Percentiles rank a stretch among this genome's conserved stretches.
Conservation (phyloP, 139 green algal species). For the Micractinium conductrix region DNA sequence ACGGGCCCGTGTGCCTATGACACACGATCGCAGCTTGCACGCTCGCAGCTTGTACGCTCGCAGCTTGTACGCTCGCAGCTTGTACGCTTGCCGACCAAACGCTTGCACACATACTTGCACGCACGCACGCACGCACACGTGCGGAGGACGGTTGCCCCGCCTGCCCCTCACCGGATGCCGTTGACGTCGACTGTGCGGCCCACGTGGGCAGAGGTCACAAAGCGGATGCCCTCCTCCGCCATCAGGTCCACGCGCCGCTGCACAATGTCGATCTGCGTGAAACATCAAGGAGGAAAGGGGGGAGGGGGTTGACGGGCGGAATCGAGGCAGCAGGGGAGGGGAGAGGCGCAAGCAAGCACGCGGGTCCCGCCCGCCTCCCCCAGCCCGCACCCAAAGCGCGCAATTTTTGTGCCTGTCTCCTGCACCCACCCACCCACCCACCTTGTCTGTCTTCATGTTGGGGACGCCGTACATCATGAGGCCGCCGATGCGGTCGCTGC, state of each 20-base stretch:
- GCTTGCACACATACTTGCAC: too few relatives aligned
- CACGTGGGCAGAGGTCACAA: slow-evolving; percentile 83
- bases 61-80: too few relatives aligned
- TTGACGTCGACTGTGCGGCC: slow-evolving; percentile 67
- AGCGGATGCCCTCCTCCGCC: slow-evolving; percentile 87
- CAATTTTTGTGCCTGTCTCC: not conserved
- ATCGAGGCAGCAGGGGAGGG: not conserved
- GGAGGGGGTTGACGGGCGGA: not conserved
- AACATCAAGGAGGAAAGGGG: not conserved
- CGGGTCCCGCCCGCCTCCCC: not conserved
- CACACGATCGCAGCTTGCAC: too few relatives aligned
- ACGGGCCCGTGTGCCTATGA: too few relatives aligned
- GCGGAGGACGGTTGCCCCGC: too few relatives aligned
- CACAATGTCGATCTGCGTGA: slow-evolving; percentile 72
- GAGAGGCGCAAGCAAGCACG: not conserved
- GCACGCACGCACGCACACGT: too few relatives aligned
- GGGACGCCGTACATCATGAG: slow-evolving; percentile 98
- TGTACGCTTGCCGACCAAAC: too few relatives aligned
- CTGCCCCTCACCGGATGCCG: slow-evolving; percentile 61
- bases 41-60: too few relatives aligned
- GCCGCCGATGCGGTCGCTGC: slow-evolving; percentile 89
- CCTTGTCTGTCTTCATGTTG: slow-evolving; percentile 99
- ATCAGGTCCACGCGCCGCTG: slow-evolving; percentile 96
- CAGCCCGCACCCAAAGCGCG: not conserved
- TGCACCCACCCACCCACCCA: not conserved